Evolutionary conservation across 2,329 filamentous ascomycete species (phyloP), one percentile per base, ranked within the genome.

Genomic region (Westerdykella ornata): DNA sequence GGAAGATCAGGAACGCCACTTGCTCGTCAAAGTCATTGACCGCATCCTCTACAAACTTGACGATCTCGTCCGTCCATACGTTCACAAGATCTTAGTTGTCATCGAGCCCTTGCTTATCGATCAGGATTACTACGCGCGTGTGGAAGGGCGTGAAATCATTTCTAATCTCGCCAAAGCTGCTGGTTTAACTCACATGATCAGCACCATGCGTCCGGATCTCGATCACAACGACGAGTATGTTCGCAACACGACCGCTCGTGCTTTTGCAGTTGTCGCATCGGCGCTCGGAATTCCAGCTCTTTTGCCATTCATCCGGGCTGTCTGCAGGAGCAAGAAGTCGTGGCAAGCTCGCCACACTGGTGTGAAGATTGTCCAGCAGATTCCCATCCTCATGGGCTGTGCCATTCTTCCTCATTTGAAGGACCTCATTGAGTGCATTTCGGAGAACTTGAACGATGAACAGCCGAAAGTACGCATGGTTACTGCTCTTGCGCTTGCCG

Each of bases 61-160:
- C 63, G 92, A 98, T 57, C 77, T 97, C 51, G 92, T 98, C 40
- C 81, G 92, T 31, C 92, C 92, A 16, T 98, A 90, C 51, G 90
- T 95, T 13, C 94, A 98, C 73, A 97, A 97, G 72, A 98, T 98
- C 48, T 70, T 98, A 43, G 92, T 98, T 39, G 92, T 98, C 61
- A 98, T 98, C 56, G 94, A 98, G 67, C 92, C 92, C n/a, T 75
- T 98, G 37, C 84, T 98, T 52, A 98, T 98, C 59, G 94, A 98
- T 62, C 92, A 98, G 71, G 94, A 98, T 69, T 98, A 98, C 70
- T 98, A 98, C 66, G 92, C 94, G 32, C 84, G 92, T 65, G 92
- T 98, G 4, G 92, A 98, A 68, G 92, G 92, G 67, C 87, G 92
- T 54, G 92, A 98, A 66, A 98, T 98, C 56, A 98, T 98, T 56